A percentile compares a stretch with the other conserved stretches of the same genome.
Conservation (phyloP, 2,329 filamentous ascomycete genomes). For the Coniochaeta sp. region DNA sequence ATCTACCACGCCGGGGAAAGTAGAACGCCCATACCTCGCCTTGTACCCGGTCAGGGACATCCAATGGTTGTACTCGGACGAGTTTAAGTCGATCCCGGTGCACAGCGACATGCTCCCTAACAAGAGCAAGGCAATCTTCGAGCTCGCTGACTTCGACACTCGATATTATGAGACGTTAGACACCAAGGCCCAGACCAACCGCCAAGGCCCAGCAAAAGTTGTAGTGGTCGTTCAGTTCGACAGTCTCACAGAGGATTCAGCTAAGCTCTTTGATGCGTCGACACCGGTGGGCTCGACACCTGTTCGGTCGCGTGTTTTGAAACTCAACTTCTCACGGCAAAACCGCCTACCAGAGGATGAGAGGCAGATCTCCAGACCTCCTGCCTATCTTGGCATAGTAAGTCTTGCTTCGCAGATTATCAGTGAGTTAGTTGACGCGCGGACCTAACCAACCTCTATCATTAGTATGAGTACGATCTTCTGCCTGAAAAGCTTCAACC, state of each 20-base stretch:
- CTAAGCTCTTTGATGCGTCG: neutral
- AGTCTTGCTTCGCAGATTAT: neutral
- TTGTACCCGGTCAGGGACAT: slow-evolving; percentile 9
- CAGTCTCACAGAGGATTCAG: neutral
- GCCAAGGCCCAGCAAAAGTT: neutral
- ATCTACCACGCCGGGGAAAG: neutral
- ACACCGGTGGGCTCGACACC: neutral
- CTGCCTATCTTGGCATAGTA: neutral
- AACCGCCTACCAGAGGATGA: neutral
- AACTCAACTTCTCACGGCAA: slow-evolving; percentile 2
- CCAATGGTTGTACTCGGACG: slow-evolving; percentile 4
- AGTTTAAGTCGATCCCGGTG: slow-evolving; percentile 7
- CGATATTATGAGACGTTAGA: slow-evolving; percentile 5
- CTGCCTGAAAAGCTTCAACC: neutral
- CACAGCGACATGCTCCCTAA: slow-evolving; percentile 8
- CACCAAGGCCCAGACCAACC: neutral
- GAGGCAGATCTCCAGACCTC: neutral
- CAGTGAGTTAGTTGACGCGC: neutral
- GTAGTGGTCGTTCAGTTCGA: neutral
- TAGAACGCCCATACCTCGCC: slow-evolving; percentile 5
- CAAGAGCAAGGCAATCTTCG: slow-evolving; percentile 6
- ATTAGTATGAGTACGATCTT: neutral
- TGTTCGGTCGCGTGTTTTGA: neutral
- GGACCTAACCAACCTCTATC: neutral
- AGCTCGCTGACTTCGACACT: slow-evolving; percentile 9